phyloP scores from a whole-genome alignment of 1,139 yeast species.

The Debaryomyces coudertii region DNA sequence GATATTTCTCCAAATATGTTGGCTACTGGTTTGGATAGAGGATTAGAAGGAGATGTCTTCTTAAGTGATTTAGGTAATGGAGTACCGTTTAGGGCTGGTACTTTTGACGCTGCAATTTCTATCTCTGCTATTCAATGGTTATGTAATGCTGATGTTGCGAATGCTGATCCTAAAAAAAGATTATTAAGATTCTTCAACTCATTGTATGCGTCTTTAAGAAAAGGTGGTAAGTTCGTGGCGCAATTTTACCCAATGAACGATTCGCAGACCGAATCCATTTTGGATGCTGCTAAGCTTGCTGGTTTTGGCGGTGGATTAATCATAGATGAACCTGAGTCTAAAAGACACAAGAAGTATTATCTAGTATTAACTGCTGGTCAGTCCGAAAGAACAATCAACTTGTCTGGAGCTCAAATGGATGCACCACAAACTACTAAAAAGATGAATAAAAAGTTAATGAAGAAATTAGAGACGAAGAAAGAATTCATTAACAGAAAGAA shows the following conservation, averaged over 20 bases:
- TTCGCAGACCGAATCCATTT: slow-evolving; percentile 74
- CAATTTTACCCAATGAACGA: slow-evolving; percentile 96
- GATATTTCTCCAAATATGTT: slow-evolving; percentile 96
- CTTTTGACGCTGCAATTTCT: slow-evolving; percentile 95
- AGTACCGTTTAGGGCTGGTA: slow-evolving; percentile 92
- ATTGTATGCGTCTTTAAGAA: slow-evolving; percentile 77
- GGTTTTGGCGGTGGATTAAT: slow-evolving; percentile 97
- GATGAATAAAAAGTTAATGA: slow-evolving; percentile 53
- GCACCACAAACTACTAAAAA: slow-evolving; percentile 51
- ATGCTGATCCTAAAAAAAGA: slow-evolving; percentile 86
- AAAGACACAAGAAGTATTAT: slow-evolving; percentile 87
- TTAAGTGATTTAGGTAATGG: slow-evolving; percentile 93
- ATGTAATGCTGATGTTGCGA: slow-evolving; percentile 88
- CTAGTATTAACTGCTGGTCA: slow-evolving; percentile 88
- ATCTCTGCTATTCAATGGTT: slow-evolving; percentile 98
- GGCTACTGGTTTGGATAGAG: slow-evolving; percentile 91
- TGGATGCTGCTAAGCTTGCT: slow-evolving; percentile 85
- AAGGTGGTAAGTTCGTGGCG: slow-evolving; percentile 97
- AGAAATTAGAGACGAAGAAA: slow-evolving; percentile 70
- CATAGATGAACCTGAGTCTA: slow-evolving; percentile 90
- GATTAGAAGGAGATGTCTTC: slow-evolving; percentile 90
- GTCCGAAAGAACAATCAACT: slow-evolving; percentile 67
- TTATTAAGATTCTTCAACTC: slow-evolving; percentile 83
- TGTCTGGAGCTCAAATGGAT: slow-evolving; percentile 80
- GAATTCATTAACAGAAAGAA: slow-evolving; percentile 89